Percentiles rank a stretch among this genome's conserved stretches.
phyloP scores from a whole-genome alignment of 768 basidiomycete species.

The Lactifluus pinguis region DNA sequence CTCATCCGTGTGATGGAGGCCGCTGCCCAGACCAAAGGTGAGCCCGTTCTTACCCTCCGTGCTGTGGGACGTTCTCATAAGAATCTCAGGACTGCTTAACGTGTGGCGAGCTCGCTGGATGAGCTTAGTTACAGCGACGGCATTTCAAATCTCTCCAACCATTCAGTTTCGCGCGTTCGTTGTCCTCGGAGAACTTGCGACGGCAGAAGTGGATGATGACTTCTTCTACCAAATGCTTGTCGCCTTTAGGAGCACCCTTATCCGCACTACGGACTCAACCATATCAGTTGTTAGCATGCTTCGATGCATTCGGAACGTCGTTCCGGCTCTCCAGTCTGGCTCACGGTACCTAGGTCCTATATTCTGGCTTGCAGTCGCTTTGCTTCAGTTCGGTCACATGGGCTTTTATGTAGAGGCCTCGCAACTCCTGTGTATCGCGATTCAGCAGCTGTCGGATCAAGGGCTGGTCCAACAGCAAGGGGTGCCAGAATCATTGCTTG shows the following conservation, averaged over 20 bases:
- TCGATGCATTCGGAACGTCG: slow-evolving; percentile 70
- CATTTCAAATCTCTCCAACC: slow-evolving; percentile 82
- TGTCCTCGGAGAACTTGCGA: slow-evolving; percentile 72
- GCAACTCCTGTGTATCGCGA: slow-evolving; percentile 52
- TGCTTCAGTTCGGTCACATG: slow-evolving; percentile 70
- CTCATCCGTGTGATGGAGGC: slow-evolving; percentile 56
- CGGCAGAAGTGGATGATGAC: slow-evolving; percentile 84
- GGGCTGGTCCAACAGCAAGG: slow-evolving; percentile 46
- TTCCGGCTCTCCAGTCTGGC: slow-evolving; percentile 56
- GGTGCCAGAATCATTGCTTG: slow-evolving; percentile 50
- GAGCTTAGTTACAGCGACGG: slow-evolving; percentile 77
- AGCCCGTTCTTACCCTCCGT: slow-evolving; percentile 15
- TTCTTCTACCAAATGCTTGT: slow-evolving; percentile 89
- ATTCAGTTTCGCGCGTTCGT: slow-evolving; percentile 86
- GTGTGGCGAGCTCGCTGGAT: slow-evolving; percentile 93
- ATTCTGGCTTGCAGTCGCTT: slow-evolving; percentile 83
- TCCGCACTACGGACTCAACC: slow-evolving; percentile 61
- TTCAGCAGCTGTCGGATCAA: slow-evolving; percentile 55
- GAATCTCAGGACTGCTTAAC: slow-evolving; percentile 56
- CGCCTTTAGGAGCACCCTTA: slow-evolving; percentile 66
- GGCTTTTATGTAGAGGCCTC: slow-evolving; percentile 63
- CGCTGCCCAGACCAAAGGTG: slow-evolving; percentile 63
- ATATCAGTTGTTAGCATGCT: slow-evolving; percentile 80
- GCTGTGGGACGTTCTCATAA: slow-evolving; percentile 13
- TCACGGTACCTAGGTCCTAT: slow-evolving; percentile 67